phyloP scores from a whole-genome alignment of 2,329 filamentous ascomycete genomes.

The Hirsutella thompsonii region DNA sequence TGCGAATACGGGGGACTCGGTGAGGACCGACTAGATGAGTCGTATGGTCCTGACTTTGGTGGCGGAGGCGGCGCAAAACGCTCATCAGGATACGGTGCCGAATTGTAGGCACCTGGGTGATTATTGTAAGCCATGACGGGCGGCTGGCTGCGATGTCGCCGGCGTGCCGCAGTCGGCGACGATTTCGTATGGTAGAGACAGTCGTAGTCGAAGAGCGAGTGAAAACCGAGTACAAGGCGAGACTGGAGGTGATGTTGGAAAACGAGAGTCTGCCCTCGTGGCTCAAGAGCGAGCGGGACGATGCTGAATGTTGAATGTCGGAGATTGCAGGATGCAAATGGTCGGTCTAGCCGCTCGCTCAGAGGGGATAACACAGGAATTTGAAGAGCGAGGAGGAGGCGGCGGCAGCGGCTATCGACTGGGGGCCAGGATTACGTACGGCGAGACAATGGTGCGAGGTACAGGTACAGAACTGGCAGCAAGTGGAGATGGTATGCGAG shows the following conservation, averaged over 20 bases:
- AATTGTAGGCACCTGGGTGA: constrained; percentile 48
- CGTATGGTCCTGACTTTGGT: constrained; percentile 24
- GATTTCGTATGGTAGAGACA: neutral
- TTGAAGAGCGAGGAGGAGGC: neutral
- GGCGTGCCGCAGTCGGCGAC: neutral
- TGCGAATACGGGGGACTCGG: constrained; percentile 6
- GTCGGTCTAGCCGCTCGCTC: neutral
- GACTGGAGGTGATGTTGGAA: neutral
- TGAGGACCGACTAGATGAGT: constrained; percentile 13
- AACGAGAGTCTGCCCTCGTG: neutral
- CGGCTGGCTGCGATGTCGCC: constrained; percentile 1
- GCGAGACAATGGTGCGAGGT: neutral
- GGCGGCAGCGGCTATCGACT: neutral
- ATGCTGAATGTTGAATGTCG: neutral
- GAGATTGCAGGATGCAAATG: neutral
- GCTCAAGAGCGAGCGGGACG: neutral
- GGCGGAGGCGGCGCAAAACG: constrained; percentile 27
- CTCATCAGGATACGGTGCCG: constrained; percentile 27
- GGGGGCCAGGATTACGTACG: neutral
- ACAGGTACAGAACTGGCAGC: neutral
- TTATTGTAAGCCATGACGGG: constrained; percentile 48
- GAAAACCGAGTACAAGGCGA: neutral
- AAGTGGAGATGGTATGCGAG: neutral
- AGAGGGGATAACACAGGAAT: neutral
- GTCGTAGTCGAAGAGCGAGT: neutral